Conservation (phyloP, 345 rosid species). For the Populus davidiana region DNA sequence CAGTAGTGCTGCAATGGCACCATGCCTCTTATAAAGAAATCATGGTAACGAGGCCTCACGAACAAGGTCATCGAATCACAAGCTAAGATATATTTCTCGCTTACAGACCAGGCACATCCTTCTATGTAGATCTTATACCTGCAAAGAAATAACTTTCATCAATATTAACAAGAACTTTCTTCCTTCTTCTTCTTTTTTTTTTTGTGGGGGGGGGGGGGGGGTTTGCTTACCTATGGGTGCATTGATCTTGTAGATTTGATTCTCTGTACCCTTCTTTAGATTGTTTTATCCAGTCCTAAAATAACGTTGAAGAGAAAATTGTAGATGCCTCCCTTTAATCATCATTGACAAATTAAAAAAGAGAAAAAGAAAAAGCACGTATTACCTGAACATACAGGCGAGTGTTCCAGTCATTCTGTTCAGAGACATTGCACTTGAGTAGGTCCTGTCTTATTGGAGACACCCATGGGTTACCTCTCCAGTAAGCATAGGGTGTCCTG, state of each 20-base stretch:
- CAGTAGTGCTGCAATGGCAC: slow-evolving; percentile 69
- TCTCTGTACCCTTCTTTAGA: slow-evolving; percentile 32
- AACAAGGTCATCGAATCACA: slow-evolving; percentile 60
- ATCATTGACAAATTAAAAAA: too few species aligned
- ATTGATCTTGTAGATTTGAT: slow-evolving; percentile 50
- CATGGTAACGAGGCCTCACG: slow-evolving; percentile 45
- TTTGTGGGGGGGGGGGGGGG: too few species aligned
- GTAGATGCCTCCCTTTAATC: too few species aligned
- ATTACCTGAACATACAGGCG: slow-evolving; percentile 6
- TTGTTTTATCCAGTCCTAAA: slow-evolving; percentile 40
- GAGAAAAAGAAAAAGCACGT: neutral
- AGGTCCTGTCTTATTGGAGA: slow-evolving; percentile 39
- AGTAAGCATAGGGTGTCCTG: slow-evolving; percentile 55
- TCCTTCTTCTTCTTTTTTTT: too few species aligned
- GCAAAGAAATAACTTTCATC: neutral
- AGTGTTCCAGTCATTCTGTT: slow-evolving; percentile 22
- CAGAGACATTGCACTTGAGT: slow-evolving; percentile 28
- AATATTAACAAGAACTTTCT: too few species aligned
- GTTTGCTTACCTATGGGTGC: slow-evolving; percentile 45
- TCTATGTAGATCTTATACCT: slow-evolving; percentile 74
- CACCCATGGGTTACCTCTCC: slow-evolving; percentile 43
- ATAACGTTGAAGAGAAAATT: neutral
- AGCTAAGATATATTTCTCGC: slow-evolving; percentile 76
- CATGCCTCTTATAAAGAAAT: slow-evolving; percentile 65
- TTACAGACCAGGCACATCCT: slow-evolving; percentile 84